Base-by-base conservation (phyloP, 805 yeast genomes). In the Diddensiella santjacobensis region DNA sequence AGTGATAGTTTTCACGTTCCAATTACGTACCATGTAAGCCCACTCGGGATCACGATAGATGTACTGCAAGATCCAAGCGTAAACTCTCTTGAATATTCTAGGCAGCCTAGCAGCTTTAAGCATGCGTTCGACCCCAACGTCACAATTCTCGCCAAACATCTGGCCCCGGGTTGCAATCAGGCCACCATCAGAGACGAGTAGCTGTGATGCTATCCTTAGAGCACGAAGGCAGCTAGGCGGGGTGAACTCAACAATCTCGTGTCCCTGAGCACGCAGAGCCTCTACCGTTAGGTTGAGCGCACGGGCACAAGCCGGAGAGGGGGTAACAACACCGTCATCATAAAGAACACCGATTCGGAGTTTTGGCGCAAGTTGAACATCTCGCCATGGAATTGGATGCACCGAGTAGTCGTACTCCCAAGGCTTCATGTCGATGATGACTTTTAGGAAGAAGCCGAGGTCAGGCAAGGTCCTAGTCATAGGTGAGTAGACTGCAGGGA, bases 151-250 rank as follows among this genome's bases (percentile, higher is more conserved):
- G 36, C 68, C 67, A 40, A 54, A 57, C 24, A 42, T 37, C 49
- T 62, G 54, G 6, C 52, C 54, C 2, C 57, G 51, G 13, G 60
- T 52, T 6, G 61, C 62, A 24, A 58, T 52, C 22, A 59, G 49
- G 40, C 63, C 65, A 13, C 64, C 70, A 45, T 70, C 74, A 4
- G 68, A 64, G 30, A 56, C 50, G 31, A 70, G 60, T 40, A 70
- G 53, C 50, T 66, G 72, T 41, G 73, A 59, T 50, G 75, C 86
- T 40, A 82, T 73, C 2, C 83, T 81, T 51, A 75, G 75, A 19
- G 83, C 83, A 56, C 77, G 73, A 43, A 78, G 62, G 2, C 80
- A 78, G 45, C 71, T 74, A 29, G 85, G 79, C 3, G 75, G 65
- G 3, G 58, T 60, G 65, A 73, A 74, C 19, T 67, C 71, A 6